Evolutionary conservation across 2,329 filamentous ascomycete species (phyloP), one percentile per base, ranked within the genome.

Genomic region (Ophiostoma fasciatum): DNA sequence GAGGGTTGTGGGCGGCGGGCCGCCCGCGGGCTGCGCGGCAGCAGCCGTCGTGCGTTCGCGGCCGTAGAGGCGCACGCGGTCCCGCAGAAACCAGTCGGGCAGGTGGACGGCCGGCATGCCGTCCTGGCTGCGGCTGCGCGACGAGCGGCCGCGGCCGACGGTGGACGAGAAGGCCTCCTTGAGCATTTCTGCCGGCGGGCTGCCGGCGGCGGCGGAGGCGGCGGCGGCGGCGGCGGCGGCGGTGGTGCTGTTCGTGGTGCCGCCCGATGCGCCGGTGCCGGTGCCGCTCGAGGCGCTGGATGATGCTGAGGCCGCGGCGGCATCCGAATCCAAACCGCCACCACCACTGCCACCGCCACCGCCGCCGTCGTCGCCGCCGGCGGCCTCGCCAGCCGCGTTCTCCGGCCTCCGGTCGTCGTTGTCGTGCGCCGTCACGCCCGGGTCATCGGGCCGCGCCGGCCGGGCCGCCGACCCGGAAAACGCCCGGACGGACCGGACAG

Each of bases 81-180:
- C 51, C 27, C 64, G 54, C 36, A 72, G 52, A 42, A 80, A 81
- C 53, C 62, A 66, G 38, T 61, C 53, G 1, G 76, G 73, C 12
- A 81, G 55, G 33, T 63, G 58, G 17, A 71, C 56, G 3, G 62
- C 58, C n/a, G 69, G 69, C 27, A 45, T 37, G n/a, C 31, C 43
- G 19, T 42, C 42, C 5, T 31, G n/a, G 19, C 15, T 37, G 2
- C 38, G 28, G 13, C 26, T 8, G 3, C 36, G 14, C 5, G 23
- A 11, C 11, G 31, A 13, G 4, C 37, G 33, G 13, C 28, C 31
- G 7, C 37, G 23, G 55, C 52, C 51, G 54, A 47, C 48, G 44
- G 46, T 45, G 40, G 43, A 31, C 47, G 48, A 42, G 40, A 18
- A 40, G 29, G 39, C 35, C 28, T 37, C 35, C 22, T 28, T 28